A percentile compares a stretch with the other conserved stretches of the same genome.
Conservation (phyloP, 257 asterid genomes). For the Solanum raphanifolium region DNA sequence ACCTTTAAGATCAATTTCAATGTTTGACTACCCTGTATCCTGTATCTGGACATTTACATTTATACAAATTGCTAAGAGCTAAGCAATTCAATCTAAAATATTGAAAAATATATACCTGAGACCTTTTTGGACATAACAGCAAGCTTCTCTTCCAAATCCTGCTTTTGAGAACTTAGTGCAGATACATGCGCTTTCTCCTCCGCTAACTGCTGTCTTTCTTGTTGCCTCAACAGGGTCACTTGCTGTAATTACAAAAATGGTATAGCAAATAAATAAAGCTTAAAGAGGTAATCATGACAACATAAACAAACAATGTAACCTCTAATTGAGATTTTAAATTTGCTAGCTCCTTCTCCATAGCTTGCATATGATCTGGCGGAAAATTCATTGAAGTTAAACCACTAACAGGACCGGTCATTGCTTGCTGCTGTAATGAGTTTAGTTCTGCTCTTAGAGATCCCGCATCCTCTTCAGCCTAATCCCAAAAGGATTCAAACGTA, state of each 20-base stretch:
- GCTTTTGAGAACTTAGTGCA: slow-evolving; percentile 56
- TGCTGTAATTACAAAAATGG: slow-evolving; percentile 34
- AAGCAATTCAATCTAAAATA: background rate
- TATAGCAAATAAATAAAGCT: slow-evolving; percentile 2
- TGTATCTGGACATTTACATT: background rate
- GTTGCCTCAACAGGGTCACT: slow-evolving; percentile 63
- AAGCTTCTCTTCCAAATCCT: slow-evolving; percentile 80
- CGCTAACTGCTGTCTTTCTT: slow-evolving; percentile 53
- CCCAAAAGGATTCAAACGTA: slow-evolving; percentile 13
- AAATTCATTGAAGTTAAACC: slow-evolving; percentile 30
- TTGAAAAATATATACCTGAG: slow-evolving; percentile 35
- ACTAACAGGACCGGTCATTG: slow-evolving; percentile 41
- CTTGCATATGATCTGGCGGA: slow-evolving; percentile 63
- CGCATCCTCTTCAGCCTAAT: slow-evolving; percentile 96
- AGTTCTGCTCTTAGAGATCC: slow-evolving; percentile 86
- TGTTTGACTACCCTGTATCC: background rate
- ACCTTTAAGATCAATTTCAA: background rate
- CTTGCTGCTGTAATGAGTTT: slow-evolving; percentile 77
- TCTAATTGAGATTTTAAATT: slow-evolving; percentile 68
- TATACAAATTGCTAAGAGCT: background rate
- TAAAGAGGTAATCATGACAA: background rate
- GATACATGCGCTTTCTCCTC: slow-evolving; percentile 67
- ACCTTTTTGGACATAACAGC: slow-evolving; percentile 39
- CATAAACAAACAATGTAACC: slow-evolving; percentile 34
- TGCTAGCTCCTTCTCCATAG: slow-evolving; percentile 67